A percentile compares a stretch with the other conserved stretches of the same genome.
phyloP scores from a whole-genome alignment of 1,284 basidiomycete genomes.

The Marasmius oreades region DNA sequence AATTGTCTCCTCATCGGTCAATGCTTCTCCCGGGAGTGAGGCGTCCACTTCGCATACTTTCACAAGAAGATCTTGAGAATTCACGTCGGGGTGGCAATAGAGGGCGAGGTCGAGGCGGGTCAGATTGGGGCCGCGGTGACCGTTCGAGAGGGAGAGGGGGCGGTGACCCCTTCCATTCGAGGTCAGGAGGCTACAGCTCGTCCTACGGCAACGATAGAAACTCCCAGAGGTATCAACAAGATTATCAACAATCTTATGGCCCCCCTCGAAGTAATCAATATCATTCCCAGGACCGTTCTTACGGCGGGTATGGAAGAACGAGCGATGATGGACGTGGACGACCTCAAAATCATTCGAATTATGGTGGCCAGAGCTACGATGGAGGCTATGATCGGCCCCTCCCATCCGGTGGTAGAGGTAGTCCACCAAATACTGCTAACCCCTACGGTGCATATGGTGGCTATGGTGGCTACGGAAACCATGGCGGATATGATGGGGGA shows the following conservation, averaged over 20 bases:
- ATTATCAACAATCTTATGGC: conserved; percentile 1
- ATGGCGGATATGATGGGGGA: conserved; percentile 17
- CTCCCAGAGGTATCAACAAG: background rate
- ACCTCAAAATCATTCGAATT: conserved; percentile 1
- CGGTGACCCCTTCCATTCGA: conserved; percentile 33
- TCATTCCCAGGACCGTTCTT: background rate
- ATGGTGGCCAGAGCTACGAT: conserved; percentile 20
- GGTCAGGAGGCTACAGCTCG: conserved; percentile 26
- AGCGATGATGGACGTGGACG: conserved; percentile 20
- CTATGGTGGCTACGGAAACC: conserved; percentile 18
- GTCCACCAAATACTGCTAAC: conserved; percentile 1
- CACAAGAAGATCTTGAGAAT: conserved; percentile 70
- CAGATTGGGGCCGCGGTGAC: conserved; percentile 28
- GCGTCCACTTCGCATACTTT: conserved; percentile 61
- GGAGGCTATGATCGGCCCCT: conserved; percentile 23
- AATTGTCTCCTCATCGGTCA: conserved; percentile 83
- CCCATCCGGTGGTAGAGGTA: conserved; percentile 24
- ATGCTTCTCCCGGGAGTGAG: conserved; percentile 77
- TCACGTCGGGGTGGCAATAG: conserved; percentile 46
- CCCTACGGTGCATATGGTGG: conserved; percentile 16
- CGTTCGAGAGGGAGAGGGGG: conserved; percentile 21
- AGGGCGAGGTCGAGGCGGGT: conserved; percentile 50
- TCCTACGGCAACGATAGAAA: conserved; percentile 20
- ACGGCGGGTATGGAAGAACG: conserved; percentile 19
- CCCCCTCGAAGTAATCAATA: conserved; percentile 2